Percentiles rank a stretch among this genome's conserved stretches.
phyloP scores from a whole-genome alignment of 306 rosid species.

The Malus sylvestris region DNA sequence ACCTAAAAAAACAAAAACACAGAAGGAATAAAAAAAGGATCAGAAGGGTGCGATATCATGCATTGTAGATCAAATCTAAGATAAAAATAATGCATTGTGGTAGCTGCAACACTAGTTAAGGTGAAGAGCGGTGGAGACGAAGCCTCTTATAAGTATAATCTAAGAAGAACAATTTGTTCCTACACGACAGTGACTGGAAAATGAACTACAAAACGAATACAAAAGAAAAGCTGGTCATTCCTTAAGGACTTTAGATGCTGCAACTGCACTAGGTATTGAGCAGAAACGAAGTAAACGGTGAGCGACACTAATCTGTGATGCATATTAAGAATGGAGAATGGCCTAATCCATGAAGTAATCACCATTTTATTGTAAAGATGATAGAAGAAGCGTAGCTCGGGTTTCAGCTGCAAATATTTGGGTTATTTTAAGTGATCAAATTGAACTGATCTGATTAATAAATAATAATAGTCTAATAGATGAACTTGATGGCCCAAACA shows the following conservation, averaged over 20 bases:
- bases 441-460: not conserved
- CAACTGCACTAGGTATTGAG: not conserved
- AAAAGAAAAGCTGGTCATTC: not conserved
- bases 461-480: not conserved
- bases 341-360: not conserved
- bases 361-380: not conserved
- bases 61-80: not conserved
- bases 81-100: not conserved
- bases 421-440: not conserved
- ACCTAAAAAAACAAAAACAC: conserved; percentile 30
- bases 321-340: not conserved
- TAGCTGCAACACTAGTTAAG: not conserved
- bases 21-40: not conserved
- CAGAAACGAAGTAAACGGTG: not conserved
- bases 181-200: not conserved
- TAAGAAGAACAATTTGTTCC: too few relatives aligned
- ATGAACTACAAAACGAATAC: not conserved
- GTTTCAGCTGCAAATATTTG: not conserved
- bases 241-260: not conserved
- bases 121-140: too few relatives aligned
- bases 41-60: conserved; percentile 12
- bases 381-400: not conserved
- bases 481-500: too few relatives aligned
- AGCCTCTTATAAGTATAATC: too few relatives aligned
- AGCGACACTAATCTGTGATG: not conserved